phyloP scores from a whole-genome alignment of 1,139 yeast species.

The Yamadazyma atmosphaerica region DNA sequence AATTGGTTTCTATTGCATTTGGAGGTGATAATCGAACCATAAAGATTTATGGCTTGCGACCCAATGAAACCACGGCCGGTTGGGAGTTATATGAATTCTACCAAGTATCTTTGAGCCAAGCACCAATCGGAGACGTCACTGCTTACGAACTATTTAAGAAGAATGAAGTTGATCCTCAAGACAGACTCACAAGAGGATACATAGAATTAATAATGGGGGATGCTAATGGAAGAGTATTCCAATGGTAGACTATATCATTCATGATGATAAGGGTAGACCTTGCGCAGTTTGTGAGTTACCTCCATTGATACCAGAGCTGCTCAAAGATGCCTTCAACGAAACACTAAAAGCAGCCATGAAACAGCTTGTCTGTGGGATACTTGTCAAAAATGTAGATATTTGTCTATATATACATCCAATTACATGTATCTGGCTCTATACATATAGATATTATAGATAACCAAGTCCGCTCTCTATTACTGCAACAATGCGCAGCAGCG shows the following conservation, averaged over 20 bases:
- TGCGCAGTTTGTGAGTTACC: not conserved
- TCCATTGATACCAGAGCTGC: no score
- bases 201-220: conserved; percentile 39
- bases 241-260: conserved; percentile 8
- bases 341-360: no score
- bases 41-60: conserved; percentile 29
- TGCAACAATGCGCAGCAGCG: no score
- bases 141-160: conserved; percentile 30
- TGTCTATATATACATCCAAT: no score
- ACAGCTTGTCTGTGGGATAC: no score
- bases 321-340: no score
- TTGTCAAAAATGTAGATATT: no score
- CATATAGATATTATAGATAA: no score
- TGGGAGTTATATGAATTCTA: conserved; percentile 27
- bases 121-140: conserved; percentile 23
- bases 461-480: no score
- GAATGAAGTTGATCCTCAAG: conserved; percentile 37
- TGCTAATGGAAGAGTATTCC: conserved; percentile 38
- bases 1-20: conserved; percentile 22
- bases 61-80: conserved; percentile 7
- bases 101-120: conserved; percentile 16
- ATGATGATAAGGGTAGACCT: not conserved
- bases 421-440: no score
- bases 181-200: conserved; percentile 34
- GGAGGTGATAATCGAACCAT: conserved; percentile 20